These are phyloP conservation scores for Candida stauntonica DNA, from an alignment of 805 yeast species.

Conservation along the genomic window DNA sequence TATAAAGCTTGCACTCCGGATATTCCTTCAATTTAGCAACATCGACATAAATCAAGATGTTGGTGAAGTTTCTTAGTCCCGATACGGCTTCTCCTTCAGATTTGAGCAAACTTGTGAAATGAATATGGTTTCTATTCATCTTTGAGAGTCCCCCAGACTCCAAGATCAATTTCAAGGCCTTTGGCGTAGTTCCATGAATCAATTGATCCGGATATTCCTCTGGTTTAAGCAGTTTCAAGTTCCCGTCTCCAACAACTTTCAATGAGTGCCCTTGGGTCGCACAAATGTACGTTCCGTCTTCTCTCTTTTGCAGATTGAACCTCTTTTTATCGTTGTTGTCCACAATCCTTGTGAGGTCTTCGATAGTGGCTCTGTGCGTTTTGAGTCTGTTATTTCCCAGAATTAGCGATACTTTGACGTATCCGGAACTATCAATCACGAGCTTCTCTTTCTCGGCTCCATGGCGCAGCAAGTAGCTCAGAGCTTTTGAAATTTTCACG, in stretches of 20 bases:
- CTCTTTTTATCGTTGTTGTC: slow-evolving; percentile 65
- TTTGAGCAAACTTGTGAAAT: slow-evolving; percentile 64
- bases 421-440: slow-evolving; percentile 64
- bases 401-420: slow-evolving; percentile 48
- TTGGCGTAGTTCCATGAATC: slow-evolving; percentile 74
- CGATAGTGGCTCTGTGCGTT: slow-evolving; percentile 46
- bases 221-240: slow-evolving; percentile 35
- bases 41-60: slow-evolving; percentile 62
- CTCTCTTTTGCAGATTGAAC: slow-evolving; percentile 42
- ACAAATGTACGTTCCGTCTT: slow-evolving; percentile 45
- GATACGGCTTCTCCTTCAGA: slow-evolving; percentile 48
- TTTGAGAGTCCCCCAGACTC: slow-evolving; percentile 51
- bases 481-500: slow-evolving; percentile 60
- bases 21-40: slow-evolving; percentile 39
- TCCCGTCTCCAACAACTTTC: slow-evolving; percentile 36
- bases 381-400: slow-evolving; percentile 56
- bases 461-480: slow-evolving; percentile 81
- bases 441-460: slow-evolving; percentile 70
- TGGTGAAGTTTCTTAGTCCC: slow-evolving; percentile 62
- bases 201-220: slow-evolving; percentile 47
- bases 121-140: slow-evolving; percentile 84
- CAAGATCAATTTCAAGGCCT: slow-evolving; percentile 45
- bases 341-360: slow-evolving; percentile 61
- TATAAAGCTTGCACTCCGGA: slow-evolving; percentile 46
- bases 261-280: slow-evolving; percentile 95